Evolutionary conservation across 768 basidiomycete species (phyloP), one percentile per base, ranked within the genome.

Genomic region (Dioszegia crocea): DNA sequence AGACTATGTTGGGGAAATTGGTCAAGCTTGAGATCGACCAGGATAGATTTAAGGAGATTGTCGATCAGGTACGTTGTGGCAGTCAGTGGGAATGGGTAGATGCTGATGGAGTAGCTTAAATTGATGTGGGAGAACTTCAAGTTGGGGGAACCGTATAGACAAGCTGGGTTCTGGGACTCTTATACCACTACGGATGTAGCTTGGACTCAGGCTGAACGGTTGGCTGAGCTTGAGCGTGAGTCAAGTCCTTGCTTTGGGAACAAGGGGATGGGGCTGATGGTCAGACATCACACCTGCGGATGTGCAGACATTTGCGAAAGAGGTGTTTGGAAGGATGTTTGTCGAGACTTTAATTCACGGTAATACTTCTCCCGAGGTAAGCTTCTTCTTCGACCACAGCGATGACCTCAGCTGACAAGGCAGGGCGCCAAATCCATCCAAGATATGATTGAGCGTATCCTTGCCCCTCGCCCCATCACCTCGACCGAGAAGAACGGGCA

Each of bases 51-150:
- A 82, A 80, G 41, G 84, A 96, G 29, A 84, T 92, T 74, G 88
- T 87, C 70, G 90, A 97, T 76, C 84, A 89, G 79, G 90, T 91
- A 48, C 40, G 80, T 16, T 6, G 26, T 14, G 9, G 27, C 4
- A 14, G 26, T 24, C 14, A 31, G 6, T 26, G 21, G 50, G 9
- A 9, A 6, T 11, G 21, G 31, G 33, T 38, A 17, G 2, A 51
- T 31, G 47, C 56, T 64, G 33, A 63, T 36, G 30, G 33, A 12
- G 3, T 30, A 38, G 45, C 14, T 49, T 4, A 56, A 93, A 90
- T 80, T 86, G 39, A 83, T 84, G 76, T 90, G 86, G 83, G 83
- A 86, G 62, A 99, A 97, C 76, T 90, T 91, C 77, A 85, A 85
- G 78, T 82, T 97, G 57, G 85, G 84, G 6, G 88, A 91, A 76